Evolutionary conservation across 2,329 filamentous ascomycete species (phyloP), one percentile per base, ranked within the genome.

Genomic region (Whalleya microplaca): DNA sequence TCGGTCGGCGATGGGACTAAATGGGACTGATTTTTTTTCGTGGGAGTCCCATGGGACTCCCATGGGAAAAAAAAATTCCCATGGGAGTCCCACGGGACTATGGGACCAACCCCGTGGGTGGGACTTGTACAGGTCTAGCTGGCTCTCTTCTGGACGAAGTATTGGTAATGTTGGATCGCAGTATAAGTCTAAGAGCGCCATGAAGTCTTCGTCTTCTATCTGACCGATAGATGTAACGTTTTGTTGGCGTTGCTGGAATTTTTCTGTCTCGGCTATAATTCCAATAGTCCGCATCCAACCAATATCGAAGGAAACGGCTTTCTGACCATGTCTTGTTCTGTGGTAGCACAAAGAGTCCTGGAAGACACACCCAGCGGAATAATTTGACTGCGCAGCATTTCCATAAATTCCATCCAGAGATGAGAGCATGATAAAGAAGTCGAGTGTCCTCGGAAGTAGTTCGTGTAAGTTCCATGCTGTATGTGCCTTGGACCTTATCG

Each of bases 371-470:
- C 68, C 67, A 6, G 48, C 66, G 1, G 66, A 62, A 21, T 69
- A 69, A 37, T 69, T 70, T 6, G 64, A 65, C 37, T 68, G 65
- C 8, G 57, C 64, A 5, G 61, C 47, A 4, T 56, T 59, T 8
- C 69, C 69, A 21, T 51, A 62, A 42, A 66, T 56, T 18, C 65
- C 65, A 19, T 59, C 58, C 12, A 69, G 56, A 1, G 68, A 70
- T 1, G 68, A 69, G 9, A 70, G 50, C 2, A 69, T 62, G n/a
- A 69, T 48, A 41, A 69, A 69, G 52, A 69, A 69, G 41, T 68
- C 66, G 2, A 70, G 58, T 21, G 62, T 43, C 12, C 47, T 27
- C 3, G 66, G 63, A 2, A 70, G 55, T 3, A 64, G 48, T 5
- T 48, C 42, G 37, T 69, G 65, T 19, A 70, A 43, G 47, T 64